Evolutionary conservation across 2,329 filamentous ascomycete species (phyloP).

Genomic region (Fusarium xyrophilum): DNA sequence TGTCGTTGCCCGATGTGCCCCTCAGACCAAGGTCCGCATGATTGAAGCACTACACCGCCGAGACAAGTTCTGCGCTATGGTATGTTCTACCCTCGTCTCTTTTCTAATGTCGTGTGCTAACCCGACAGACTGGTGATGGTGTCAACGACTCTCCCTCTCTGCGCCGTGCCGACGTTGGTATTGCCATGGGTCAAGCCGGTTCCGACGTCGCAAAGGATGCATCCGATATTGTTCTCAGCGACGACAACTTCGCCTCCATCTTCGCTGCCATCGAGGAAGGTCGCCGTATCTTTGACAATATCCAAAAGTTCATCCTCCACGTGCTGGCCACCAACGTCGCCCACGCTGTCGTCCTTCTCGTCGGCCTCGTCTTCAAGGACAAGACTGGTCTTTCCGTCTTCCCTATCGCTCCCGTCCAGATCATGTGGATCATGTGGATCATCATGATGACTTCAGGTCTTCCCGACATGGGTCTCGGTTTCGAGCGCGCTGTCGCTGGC

Average conservation of each 20-base stretch:
- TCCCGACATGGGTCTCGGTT: constrained; percentile 79
- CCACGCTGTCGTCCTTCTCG: constrained; percentile 71
- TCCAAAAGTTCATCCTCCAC: constrained; percentile 77
- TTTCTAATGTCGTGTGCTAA: constrained; percentile 4
- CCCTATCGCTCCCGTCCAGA: constrained; percentile 76
- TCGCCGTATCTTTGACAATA: constrained; percentile 76
- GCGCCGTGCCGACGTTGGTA: constrained; percentile 73
- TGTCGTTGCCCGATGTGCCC: constrained; percentile 73
- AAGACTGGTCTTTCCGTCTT: constrained; percentile 70
- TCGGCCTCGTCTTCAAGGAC: constrained; percentile 78
- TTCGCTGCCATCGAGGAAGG: constrained; percentile 75
- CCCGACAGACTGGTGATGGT: constrained; percentile 67
- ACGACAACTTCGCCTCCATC: constrained; percentile 78
- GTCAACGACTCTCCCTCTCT: constrained; percentile 77
- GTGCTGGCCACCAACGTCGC: constrained; percentile 75
- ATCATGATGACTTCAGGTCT: constrained; percentile 80
- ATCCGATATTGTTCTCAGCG: constrained; percentile 72
- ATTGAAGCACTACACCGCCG: constrained; percentile 74
- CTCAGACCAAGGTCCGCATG: constrained; percentile 76
- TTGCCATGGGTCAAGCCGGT: constrained; percentile 69
- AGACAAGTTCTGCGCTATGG: constrained; percentile 71
- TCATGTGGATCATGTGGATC: constrained; percentile 81
- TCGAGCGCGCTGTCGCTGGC: constrained; percentile 73
- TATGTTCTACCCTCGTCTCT: constrained; percentile 23
- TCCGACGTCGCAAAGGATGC: constrained; percentile 70